phyloP scores from a whole-genome alignment of 768 basidiomycete genomes.

The Mycena epipterygia region DNA sequence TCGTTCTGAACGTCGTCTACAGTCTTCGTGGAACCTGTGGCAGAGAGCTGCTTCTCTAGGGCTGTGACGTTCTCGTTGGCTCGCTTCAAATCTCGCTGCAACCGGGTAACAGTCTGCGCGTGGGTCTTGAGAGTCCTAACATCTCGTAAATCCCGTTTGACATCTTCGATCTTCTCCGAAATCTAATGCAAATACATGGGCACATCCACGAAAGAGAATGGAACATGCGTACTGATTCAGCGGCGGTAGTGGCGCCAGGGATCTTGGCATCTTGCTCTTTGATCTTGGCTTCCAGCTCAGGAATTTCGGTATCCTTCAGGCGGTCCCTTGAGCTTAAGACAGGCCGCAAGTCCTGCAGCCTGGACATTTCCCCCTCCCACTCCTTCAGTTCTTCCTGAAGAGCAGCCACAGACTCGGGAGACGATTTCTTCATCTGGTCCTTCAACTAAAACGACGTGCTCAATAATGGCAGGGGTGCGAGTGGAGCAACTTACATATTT shows the following conservation, averaged over 20 bases:
- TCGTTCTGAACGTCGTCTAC: conserved; percentile 89
- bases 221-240: conserved; percentile 72
- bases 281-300: conserved; percentile 73
- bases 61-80: conserved; percentile 72
- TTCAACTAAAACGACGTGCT: conserved; percentile 62
- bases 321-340: conserved; percentile 66
- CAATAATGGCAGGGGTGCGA: conserved; percentile 6
- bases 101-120: conserved; percentile 67
- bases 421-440: conserved; percentile 69
- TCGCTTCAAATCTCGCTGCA: conserved; percentile 70
- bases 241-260: conserved; percentile 62
- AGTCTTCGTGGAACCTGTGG: conserved; percentile 84
- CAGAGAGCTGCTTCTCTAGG: conserved; percentile 77
- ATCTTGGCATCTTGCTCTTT: conserved; percentile 67
- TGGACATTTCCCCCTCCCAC: conserved; percentile 73
- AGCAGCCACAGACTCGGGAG: conserved; percentile 60
- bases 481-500: conserved; percentile 66
- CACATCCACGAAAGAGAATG: conserved; percentile 9
- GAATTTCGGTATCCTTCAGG: conserved; percentile 74
- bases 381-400: conserved; percentile 61
- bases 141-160: conserved; percentile 74
- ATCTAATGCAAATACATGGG: conserved; percentile 54
- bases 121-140: conserved; percentile 72
- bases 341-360: conserved; percentile 72
- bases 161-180: conserved; percentile 60